Conservation (phyloP, 495 filamentous ascomycete species). For the Tuber melanosporum region DNA sequence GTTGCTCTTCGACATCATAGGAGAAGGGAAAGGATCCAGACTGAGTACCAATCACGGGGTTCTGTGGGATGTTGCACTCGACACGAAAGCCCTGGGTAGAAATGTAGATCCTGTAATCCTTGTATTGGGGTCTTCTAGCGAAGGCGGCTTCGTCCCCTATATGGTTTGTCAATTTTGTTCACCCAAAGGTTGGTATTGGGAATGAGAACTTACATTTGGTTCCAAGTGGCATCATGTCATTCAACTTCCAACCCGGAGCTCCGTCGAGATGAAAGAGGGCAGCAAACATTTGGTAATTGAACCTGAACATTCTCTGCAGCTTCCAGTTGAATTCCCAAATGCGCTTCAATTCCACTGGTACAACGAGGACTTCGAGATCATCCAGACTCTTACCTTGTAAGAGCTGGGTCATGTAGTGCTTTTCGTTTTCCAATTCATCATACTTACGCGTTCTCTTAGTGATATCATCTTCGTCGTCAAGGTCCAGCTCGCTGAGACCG, state of each 20-base stretch:
- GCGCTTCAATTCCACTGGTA: slow-evolving; percentile 15
- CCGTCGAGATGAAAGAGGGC: not conserved
- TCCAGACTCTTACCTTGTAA: slow-evolving; percentile 16
- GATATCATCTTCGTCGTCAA: not conserved
- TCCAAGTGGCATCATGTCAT: not conserved
- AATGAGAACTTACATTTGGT: not conserved
- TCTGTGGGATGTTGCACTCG: not conserved
- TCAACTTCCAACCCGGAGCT: not conserved
- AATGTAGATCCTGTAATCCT: not conserved
- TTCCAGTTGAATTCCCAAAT: slow-evolving; percentile 26
- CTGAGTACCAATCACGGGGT: not conserved
- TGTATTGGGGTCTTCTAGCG: not conserved
- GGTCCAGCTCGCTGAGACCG: not conserved
- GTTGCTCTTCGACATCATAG: not conserved
- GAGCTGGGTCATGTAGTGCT: not conserved
- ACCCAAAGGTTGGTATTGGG: not conserved
- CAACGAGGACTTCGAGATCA: slow-evolving; percentile 22
- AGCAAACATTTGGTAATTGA: slow-evolving; percentile 22
- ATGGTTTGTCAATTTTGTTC: not conserved
- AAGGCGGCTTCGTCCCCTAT: not conserved
- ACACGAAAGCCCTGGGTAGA: not conserved
- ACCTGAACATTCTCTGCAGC: slow-evolving; percentile 30
- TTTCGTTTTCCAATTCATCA: not conserved
- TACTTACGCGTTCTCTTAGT: not conserved
- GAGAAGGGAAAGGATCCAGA: not conserved